Percentiles rank a stretch among this genome's conserved stretches.
Conservation (phyloP, 345 rosid genomes). For the Syzygium aromaticum region DNA sequence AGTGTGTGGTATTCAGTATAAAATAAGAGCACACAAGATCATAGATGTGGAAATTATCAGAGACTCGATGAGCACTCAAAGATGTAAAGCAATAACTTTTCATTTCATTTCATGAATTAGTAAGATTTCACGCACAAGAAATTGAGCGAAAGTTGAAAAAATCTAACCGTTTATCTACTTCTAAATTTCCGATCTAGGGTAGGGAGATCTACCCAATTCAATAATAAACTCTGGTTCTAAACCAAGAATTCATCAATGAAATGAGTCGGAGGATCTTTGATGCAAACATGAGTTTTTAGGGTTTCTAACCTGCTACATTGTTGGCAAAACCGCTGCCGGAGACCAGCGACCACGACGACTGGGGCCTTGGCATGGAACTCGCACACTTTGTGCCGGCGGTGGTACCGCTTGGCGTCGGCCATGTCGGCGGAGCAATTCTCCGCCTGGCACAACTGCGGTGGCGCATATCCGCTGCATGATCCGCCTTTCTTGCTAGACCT, state of each 20-base stretch:
- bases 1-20: background rate
- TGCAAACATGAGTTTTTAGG: constrained; percentile 14
- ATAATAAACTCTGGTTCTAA: background rate
- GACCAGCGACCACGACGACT: constrained; percentile 42
- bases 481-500: constrained; percentile 26
- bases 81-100: background rate
- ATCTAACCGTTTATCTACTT: background rate
- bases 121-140: background rate
- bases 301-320: constrained; percentile 93
- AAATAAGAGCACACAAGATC: background rate
- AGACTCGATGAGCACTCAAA: background rate
- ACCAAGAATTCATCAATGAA: background rate
- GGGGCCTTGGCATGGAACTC: constrained; percentile 79
- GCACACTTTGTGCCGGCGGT: constrained; percentile 84
- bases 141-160: background rate
- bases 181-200: background rate
- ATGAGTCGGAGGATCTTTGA: background rate
- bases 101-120: background rate
- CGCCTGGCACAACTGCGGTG: constrained; percentile 46
- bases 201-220: background rate
- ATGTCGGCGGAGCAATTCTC: constrained; percentile 53
- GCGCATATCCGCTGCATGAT: constrained; percentile 6
- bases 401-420: constrained; percentile 64
- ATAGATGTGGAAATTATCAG: background rate
- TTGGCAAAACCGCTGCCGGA: constrained; percentile 86